Base-by-base conservation (phyloP, 2,329 filamentous ascomycete species). In the Xylariaceae sp. region DNA sequence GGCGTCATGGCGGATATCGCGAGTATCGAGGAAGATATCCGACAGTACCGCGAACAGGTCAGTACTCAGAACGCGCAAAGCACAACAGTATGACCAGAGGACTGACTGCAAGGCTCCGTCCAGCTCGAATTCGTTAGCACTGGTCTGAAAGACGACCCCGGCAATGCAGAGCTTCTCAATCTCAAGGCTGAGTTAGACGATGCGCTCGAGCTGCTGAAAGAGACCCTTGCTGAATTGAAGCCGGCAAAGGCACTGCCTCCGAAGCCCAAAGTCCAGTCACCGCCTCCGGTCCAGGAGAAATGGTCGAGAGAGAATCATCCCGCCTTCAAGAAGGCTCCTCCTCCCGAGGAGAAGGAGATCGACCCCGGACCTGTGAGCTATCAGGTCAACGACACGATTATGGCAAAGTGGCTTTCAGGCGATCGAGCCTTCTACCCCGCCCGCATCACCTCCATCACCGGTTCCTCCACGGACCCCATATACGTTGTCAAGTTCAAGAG, bases 401-500 rank as follows among this genome's bases (percentile, higher is more conserved):
- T 92, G 59, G 92, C 90, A 29, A 89, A 90, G 61, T 98, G 89
- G 86, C 66, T 83, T 29, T 83, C 86, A 8, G 88, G 87, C 35
- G 92, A 98, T 60, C 87, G 84, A 53, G 75, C 75, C 16, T 95
- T 89, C 63, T 96, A 96, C 63, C 82, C 87, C 29, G 92, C 89
- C 26, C 81, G 86, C 51, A 94, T 98, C 59, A 90, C 87, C 32
- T 89, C 84, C 33, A 89, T 95, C 50, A 95, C 90, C 15, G 92
- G 92, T 38, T 94, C 88, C 7, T 80, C 82, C n/a, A 83, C 79
- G 27, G 84, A 86, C 33, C 90, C 89, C 22, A 85, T 95, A 43
- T 98, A 95, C 58, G 83, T 86, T 30, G 89, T 98, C 59, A 92
- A 84, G 49, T 98, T 96, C 70, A 90, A 93, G 63, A 85, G 78